Evolutionary conservation across 306 rosid species (phyloP), one percentile per base, ranked within the genome.

Genomic region (Trichosanthes truncata): DNA sequence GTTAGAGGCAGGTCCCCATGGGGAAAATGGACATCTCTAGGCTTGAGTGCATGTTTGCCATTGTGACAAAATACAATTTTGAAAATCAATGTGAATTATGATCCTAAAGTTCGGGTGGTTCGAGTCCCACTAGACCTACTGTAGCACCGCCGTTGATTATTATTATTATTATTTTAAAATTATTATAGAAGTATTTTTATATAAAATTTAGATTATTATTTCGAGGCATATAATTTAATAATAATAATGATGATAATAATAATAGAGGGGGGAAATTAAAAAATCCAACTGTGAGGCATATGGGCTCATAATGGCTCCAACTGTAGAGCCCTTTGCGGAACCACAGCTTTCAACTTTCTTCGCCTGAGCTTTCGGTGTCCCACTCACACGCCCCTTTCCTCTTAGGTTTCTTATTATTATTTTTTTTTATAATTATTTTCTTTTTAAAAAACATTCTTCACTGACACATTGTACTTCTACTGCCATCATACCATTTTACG

Each of bases 401-500:
- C 23, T 35, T 35, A 17, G 9, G 1, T 29, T 15, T 33, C 4
- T 62, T 62, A 1, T 33, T 63, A 25, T 26, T 17, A 0, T 1
- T 21, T 9, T 26, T 5, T 12, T 29, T 23, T 1, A 21, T 7
- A 26, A 29, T 29, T 51, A 6, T n/a, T 43, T 43, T 8, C 13
- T 20, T n/a, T 21, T 8, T 21, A 7, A 17, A 67, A 40, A 66
- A 66, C 74, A 66, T 66, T 66, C 49, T 66, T 66, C 49, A 35
- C 74, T 66, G 74, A 66, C 74, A 66, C 74, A 1, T 66, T 66
- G 74, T 66, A 66, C 74, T 20, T 60, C 38, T 60, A 60, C 66
- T 12, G 3, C 35, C 36, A 26, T 60, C 66, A 57, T 53, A 9
- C 6, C 33, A 57, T 23, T 57, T 56, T 21, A 56, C 62, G 12